Evolutionary conservation across 1,284 basidiomycete genomes (phyloP).

Genomic region (Trichosporon ovoides): DNA sequence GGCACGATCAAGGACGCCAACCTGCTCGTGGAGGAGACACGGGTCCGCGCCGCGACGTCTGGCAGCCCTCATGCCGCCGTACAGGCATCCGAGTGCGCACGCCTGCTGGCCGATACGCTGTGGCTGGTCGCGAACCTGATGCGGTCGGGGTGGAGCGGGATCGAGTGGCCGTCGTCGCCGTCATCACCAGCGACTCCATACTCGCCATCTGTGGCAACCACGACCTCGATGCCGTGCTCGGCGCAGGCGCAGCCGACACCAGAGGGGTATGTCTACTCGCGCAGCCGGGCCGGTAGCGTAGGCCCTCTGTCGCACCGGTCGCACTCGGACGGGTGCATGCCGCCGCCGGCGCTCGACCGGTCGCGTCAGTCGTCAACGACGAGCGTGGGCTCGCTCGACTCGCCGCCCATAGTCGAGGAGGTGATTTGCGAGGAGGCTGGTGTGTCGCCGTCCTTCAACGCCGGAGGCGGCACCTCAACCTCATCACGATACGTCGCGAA

Average conservation of each 20-base stretch:
- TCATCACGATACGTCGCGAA: background rate
- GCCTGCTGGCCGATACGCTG: conserved; percentile 39
- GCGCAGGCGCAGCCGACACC: background rate
- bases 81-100: conserved; percentile 39
- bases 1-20: conserved; percentile 39
- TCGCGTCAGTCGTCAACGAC: background rate
- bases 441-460: background rate
- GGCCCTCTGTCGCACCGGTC: background rate
- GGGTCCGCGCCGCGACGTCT: conserved; percentile 28
- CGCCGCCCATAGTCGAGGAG: conserved; percentile 17
- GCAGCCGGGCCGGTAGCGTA: background rate
- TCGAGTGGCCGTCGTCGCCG: no score
- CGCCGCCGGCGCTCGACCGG: background rate
- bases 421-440: conserved; percentile 11
- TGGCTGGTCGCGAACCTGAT: background rate
- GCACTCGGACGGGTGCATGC: background rate
- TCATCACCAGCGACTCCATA: no score
- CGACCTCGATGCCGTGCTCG: background rate
- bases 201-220: background rate
- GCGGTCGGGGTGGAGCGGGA: background rate
- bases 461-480: background rate
- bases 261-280: conserved; percentile 1
- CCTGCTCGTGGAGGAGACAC: conserved; percentile 36
- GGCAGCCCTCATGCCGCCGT: conserved; percentile 32
- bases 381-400: background rate